These are phyloP conservation scores for Vitis hybrid DNA, from an alignment of 177 flowering plant species.

Conservation along the genomic window DNA sequence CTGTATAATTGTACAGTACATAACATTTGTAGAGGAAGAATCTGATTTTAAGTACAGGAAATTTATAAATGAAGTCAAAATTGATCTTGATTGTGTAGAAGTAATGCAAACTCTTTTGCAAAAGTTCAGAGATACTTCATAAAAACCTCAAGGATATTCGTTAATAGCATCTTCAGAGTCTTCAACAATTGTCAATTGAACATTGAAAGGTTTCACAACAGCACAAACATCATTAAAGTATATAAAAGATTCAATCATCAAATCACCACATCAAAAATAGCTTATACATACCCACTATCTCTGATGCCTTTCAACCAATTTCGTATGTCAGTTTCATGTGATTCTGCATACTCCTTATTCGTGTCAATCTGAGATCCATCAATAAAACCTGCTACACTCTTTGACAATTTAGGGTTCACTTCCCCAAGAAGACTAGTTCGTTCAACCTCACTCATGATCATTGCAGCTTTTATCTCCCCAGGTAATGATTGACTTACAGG, in stretches of 20 bases:
- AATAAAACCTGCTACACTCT: conserved; percentile 43
- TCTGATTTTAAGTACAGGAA: too few relatives aligned
- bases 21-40: too few relatives aligned
- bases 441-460: conserved; percentile 76
- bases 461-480: conserved; percentile 71
- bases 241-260: neutral
- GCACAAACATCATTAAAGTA: neutral
- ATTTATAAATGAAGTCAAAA: too few relatives aligned
- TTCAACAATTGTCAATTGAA: neutral
- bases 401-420: conserved; percentile 54
- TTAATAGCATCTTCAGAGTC: neutral
- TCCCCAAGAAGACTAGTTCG: conserved; percentile 78
- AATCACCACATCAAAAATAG: neutral
- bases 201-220: neutral
- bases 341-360: conserved; percentile 52
- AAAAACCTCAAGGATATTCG: neutral
- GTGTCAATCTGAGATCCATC: conserved; percentile 57
- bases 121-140: too few relatives aligned
- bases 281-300: conserved; percentile 86
- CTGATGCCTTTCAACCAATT: conserved; percentile 96
- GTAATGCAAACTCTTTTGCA: too few relatives aligned
- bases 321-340: conserved; percentile 76
- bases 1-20: too few relatives aligned
- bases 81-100: too few relatives aligned
- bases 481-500: conserved; percentile 66